Evolutionary conservation across 352 stramenopile genomes (phyloP).

Genomic region (Globisporangium splendens): DNA sequence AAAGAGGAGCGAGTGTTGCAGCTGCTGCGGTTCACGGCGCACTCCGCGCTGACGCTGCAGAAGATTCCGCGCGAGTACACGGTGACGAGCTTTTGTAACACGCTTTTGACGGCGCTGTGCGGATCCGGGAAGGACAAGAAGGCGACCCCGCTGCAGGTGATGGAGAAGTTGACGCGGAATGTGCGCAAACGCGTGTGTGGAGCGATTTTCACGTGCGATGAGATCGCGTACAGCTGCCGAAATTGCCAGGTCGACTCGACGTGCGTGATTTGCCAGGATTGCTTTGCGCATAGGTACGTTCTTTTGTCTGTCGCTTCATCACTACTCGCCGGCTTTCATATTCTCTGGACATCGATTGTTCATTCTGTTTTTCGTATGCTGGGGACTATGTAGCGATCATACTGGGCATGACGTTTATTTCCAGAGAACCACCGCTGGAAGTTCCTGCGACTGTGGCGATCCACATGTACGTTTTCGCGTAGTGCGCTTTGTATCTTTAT

Average conservation of each 20-base stretch:
- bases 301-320: not conserved
- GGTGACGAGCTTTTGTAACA: constrained; percentile 32
- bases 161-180: constrained; percentile 56
- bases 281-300: constrained; percentile 72
- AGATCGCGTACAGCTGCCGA: constrained; percentile 87
- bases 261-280: constrained; percentile 85
- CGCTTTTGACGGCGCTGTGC: constrained; percentile 54
- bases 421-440: constrained; percentile 80
- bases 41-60: constrained; percentile 31
- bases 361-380: not conserved
- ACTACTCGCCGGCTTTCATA: not conserved
- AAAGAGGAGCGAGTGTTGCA: constrained; percentile 42
- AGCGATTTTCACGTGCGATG: constrained; percentile 80
- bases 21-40: constrained; percentile 46
- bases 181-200: constrained; percentile 76
- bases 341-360: not conserved
- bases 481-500: not conserved
- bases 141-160: constrained; percentile 40
- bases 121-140: constrained; percentile 47
- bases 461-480: constrained; percentile 43
- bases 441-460: constrained; percentile 84
- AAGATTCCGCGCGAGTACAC: constrained; percentile 13
- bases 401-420: constrained; percentile 85
- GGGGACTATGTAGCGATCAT: constrained; percentile 38
- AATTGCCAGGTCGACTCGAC: constrained; percentile 85